phyloP scores from a whole-genome alignment of 2,329 filamentous ascomycete species.

The Monosporascus sp. region DNA sequence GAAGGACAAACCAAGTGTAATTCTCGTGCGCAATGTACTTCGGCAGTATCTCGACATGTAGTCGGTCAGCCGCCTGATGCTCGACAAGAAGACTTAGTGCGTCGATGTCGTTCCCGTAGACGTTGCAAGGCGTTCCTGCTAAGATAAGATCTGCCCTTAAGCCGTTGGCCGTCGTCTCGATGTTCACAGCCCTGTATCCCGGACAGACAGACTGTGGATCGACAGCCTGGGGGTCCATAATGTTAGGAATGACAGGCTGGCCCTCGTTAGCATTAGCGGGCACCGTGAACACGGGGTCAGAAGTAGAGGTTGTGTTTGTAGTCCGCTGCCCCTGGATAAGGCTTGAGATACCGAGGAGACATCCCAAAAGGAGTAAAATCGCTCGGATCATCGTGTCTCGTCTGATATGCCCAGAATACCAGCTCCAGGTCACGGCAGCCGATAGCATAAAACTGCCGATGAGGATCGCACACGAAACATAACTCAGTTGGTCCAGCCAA shows the following conservation, averaged over 20 bases:
- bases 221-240: constrained; percentile 57
- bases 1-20: constrained; percentile 60
- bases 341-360: constrained; percentile 2
- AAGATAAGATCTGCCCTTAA: constrained; percentile 66
- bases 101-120: constrained; percentile 71
- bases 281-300: constrained; percentile 1
- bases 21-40: constrained; percentile 57
- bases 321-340: constrained; percentile 2
- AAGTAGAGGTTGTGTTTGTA: not conserved
- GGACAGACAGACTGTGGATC: constrained; percentile 61
- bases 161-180: constrained; percentile 44
- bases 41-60: constrained; percentile 67
- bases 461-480: not conserved
- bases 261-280: constrained; percentile 33
- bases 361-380: constrained; percentile 4
- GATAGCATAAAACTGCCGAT: not conserved
- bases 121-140: constrained; percentile 66
- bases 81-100: constrained; percentile 61
- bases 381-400: constrained; percentile 1
- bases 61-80: constrained; percentile 58
- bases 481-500: not conserved
- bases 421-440: not conserved
- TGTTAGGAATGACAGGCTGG: constrained; percentile 51
- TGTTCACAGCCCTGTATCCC: constrained; percentile 61
- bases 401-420: not conserved